phyloP scores from a whole-genome alignment of 2,329 filamentous ascomycete genomes.

The Venturia carpophila region DNA sequence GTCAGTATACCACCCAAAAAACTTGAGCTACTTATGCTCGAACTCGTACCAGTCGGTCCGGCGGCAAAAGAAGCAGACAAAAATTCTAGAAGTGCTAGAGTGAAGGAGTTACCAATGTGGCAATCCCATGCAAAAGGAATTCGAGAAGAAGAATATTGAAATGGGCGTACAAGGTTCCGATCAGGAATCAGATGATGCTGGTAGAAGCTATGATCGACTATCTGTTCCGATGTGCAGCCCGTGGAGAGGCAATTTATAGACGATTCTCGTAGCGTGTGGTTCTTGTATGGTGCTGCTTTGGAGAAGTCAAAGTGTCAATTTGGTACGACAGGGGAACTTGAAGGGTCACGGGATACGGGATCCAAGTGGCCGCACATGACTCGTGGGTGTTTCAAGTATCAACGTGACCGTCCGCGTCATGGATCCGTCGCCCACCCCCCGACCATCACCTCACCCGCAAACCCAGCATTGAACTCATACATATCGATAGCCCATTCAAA shows the following conservation, averaged over 20 bases:
- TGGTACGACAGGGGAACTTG: too few species aligned
- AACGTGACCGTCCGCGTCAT: background rate
- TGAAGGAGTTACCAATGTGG: background rate
- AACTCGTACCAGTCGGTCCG: background rate
- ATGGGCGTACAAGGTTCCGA: background rate
- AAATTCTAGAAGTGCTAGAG: background rate
- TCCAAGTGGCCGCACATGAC: background rate
- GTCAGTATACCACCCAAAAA: background rate
- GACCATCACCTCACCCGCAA: background rate
- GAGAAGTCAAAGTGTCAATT: too few species aligned
- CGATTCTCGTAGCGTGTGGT: too few species aligned
- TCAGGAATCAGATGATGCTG: background rate
- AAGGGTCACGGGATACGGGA: too few species aligned
- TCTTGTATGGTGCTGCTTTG: too few species aligned
- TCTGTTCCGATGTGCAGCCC: too few species aligned
- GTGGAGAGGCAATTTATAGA: too few species aligned
- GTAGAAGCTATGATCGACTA: background rate
- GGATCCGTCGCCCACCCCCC: background rate
- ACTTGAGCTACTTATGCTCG: background rate
- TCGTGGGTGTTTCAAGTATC: background rate
- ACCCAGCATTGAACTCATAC: background rate
- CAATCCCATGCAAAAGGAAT: background rate
- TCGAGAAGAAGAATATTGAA: background rate
- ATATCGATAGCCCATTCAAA: background rate
- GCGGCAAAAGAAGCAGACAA: background rate